Conservation (phyloP, 2,329 filamentous ascomycete species). For the Chaetothyriales sp. region DNA sequence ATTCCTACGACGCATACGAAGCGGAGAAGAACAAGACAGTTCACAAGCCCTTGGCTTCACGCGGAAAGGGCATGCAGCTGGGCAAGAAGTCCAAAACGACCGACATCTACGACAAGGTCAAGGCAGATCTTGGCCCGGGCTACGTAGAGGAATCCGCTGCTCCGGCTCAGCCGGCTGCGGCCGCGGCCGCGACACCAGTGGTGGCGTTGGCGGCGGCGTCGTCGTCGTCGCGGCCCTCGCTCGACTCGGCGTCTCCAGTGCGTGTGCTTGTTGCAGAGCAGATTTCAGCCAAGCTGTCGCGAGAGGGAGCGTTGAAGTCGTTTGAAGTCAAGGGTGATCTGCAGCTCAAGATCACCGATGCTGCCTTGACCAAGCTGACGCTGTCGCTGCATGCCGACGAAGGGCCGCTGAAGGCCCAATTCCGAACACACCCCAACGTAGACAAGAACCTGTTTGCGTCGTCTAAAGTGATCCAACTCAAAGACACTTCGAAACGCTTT, state of each 20-base stretch:
- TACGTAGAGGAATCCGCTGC: constrained; percentile 1
- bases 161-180: constrained; percentile 38
- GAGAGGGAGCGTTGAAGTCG: constrained; percentile 75
- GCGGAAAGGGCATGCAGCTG: constrained; percentile 90
- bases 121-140: constrained; percentile 78
- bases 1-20: constrained; percentile 87
- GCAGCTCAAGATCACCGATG: constrained; percentile 77
- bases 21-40: constrained; percentile 91
- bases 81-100: constrained; percentile 98
- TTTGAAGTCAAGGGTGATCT: constrained; percentile 86
- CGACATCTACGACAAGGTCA: constrained; percentile 92
- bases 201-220: too few relatives aligned
- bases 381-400: constrained; percentile 64
- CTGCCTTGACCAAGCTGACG: constrained; percentile 81
- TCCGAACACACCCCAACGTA: constrained; percentile 92
- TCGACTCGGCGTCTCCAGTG: constrained; percentile 68
- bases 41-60: constrained; percentile 53
- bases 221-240: constrained; percentile 43
- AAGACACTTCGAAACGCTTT: constrained; percentile 76
- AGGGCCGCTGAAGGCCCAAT: constrained; percentile 53
- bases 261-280: constrained; percentile 78
- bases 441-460: constrained; percentile 77
- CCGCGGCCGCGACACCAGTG: constrained; percentile 34
- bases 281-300: constrained; percentile 77
- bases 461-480: constrained; percentile 75